Base-by-base conservation (phyloP, 2,329 filamentous ascomycete genomes). In the Geoglossum cookeanum region DNA sequence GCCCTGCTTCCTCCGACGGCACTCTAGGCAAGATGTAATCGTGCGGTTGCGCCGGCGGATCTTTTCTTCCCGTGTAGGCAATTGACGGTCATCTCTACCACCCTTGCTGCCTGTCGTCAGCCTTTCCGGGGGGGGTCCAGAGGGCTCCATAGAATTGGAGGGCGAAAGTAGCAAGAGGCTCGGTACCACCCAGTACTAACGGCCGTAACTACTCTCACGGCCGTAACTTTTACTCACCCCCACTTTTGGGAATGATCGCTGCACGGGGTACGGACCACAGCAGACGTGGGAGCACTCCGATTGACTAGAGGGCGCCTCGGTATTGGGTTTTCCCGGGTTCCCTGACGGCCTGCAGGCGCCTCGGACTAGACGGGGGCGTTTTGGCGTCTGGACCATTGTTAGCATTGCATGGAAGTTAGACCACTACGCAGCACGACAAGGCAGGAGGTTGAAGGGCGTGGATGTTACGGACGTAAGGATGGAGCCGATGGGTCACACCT, bases 1-100 rank as follows among this genome's bases (percentile, higher is more conserved):
- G 67, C 85, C 87, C 58, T 89, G 73, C 69, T 91, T 91, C 45
- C 86, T 78, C 27, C 84, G 78, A 44, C 86, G 78, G 65, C 84
- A 87, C 67, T 84, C 80, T 37, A 84, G 75, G 66, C 82, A 87
- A 32, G 80, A 83, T 60, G 78, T 78, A 67, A 86, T 83, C 73
- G 84, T 77, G 64, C 79, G 75, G 71, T 84, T 78, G 61, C 81
- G 74, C 49, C 81, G 72, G 35, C 78, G 74, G 59, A 80, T 78
- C 48, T 57, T 60, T 32, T 59, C 59, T 9, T 17, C 49, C 30
- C 30, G 49, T 11, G 49, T 37, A 17, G 30, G 29, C 17, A 53
- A 4, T 30, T 30, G 7, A 17, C 29, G 54, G 17, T n/a, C 54
- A 30, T 45, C 8, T 15, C n/a, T 39, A n/a, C 54, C 30, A 32